Percentiles rank a stretch among this genome's conserved stretches.
Evolutionary conservation across 257 asterid genomes (phyloP).

Genomic region (Haberlea rhodopensis): DNA sequence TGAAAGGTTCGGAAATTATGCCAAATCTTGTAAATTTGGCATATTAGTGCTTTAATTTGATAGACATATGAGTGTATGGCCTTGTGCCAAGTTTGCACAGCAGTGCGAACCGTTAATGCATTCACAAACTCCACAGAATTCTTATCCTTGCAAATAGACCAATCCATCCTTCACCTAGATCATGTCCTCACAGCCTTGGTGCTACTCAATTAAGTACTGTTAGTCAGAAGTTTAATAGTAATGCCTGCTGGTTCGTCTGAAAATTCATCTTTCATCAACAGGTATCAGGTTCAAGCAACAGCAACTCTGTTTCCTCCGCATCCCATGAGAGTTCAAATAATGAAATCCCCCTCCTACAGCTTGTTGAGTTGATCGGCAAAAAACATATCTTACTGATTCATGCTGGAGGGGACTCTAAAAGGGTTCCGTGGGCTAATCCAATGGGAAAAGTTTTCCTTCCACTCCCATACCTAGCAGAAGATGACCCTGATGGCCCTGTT

Average conservation of each 20-base stretch:
- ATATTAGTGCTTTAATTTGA: neutral
- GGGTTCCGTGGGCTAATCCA: slow-evolving; percentile 99
- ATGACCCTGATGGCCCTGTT: slow-evolving; percentile 89
- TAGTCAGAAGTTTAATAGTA: slow-evolving; percentile 9
- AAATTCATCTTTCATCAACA: slow-evolving; percentile 36
- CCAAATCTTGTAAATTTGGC: neutral
- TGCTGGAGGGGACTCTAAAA: slow-evolving; percentile 98
- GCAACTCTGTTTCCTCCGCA: slow-evolving; percentile 32
- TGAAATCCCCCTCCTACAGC: slow-evolving; percentile 40
- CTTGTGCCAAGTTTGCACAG: neutral
- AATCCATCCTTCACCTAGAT: slow-evolving; percentile 6
- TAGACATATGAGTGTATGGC: neutral
- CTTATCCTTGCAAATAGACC: neutral
- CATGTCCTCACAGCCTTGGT: slow-evolving; percentile 13
- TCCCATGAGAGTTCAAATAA: slow-evolving; percentile 29
- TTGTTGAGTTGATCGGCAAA: slow-evolving; percentile 61
- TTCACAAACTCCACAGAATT: neutral
- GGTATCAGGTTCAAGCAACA: slow-evolving; percentile 42
- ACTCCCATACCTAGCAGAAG: slow-evolving; percentile 87
- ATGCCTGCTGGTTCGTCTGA: slow-evolving; percentile 21
- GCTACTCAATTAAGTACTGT: slow-evolving; percentile 12
- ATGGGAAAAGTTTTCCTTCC: slow-evolving; percentile 99
- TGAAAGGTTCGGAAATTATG: neutral
- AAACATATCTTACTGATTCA: slow-evolving; percentile 82
- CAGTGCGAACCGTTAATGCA: no score